Percentiles rank a stretch among this genome's conserved stretches.
Conservation (phyloP, 495 filamentous ascomycete genomes). For the Barbatosphaeria neglecta region DNA sequence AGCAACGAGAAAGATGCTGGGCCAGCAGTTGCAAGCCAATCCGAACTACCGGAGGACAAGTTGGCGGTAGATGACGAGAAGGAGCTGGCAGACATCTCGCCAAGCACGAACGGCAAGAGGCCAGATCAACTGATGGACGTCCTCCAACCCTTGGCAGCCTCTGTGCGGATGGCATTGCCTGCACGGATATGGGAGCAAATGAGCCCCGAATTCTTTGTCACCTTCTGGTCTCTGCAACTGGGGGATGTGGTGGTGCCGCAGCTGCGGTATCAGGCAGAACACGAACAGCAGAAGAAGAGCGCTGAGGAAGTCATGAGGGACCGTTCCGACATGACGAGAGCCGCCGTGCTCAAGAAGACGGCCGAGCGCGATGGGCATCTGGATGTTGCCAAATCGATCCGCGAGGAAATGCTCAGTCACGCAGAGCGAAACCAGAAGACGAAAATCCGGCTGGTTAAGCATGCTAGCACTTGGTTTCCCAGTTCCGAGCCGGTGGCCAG, state of each 20-base stretch:
- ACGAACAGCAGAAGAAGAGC: constrained; percentile 47
- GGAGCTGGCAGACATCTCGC: constrained; percentile 1
- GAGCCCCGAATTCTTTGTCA: constrained; percentile 68
- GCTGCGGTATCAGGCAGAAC: constrained; percentile 63
- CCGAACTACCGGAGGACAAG: constrained; percentile 21
- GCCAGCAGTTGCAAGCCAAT: constrained; percentile 2
- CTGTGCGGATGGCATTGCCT: constrained; percentile 51
- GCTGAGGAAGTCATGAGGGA: constrained; percentile 54
- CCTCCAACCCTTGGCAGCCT: constrained; percentile 61
- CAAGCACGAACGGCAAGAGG: constrained; percentile 18
- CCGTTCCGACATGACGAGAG: constrained; percentile 54
- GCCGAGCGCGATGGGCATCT: constrained; percentile 47
- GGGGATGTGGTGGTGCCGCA: constrained; percentile 66
- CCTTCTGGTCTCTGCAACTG: constrained; percentile 85
- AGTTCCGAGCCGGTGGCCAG: constrained; percentile 50
- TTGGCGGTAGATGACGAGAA: constrained; percentile 22
- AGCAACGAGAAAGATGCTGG: constrained; percentile 5
- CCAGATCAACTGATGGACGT: constrained; percentile 56
- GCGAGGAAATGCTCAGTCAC: constrained; percentile 57
- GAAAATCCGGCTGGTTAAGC: constrained; percentile 52
- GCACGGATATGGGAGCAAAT: constrained; percentile 52
- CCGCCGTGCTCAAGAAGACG: constrained; percentile 51
- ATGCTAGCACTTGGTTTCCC: constrained; percentile 73
- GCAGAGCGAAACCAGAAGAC: constrained; percentile 52
- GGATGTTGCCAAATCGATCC: constrained; percentile 49